Percentiles rank a stretch among this genome's conserved stretches.
phyloP scores from a whole-genome alignment of 805 yeast species.

The Saturnispora mendoncae region DNA sequence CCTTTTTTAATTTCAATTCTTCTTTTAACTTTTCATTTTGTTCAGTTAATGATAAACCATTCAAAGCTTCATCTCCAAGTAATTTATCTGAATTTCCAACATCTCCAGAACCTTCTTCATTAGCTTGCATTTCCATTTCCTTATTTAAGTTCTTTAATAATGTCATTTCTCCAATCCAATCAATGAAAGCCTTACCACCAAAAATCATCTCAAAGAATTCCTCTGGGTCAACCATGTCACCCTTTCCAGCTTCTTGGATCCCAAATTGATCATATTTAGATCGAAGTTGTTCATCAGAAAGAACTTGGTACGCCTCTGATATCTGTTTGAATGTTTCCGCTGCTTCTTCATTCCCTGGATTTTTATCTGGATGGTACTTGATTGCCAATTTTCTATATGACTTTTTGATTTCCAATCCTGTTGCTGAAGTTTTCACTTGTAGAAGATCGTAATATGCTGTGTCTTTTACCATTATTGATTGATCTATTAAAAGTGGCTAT shows the following conservation, averaged over 20 bases:
- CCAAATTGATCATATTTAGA: constrained; percentile 78
- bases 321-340: constrained; percentile 76
- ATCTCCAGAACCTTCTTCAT: constrained; percentile 35
- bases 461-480: constrained; percentile 63
- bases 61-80: constrained; percentile 23
- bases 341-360: constrained; percentile 89
- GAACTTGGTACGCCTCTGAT: constrained; percentile 66
- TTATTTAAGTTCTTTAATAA: constrained; percentile 55
- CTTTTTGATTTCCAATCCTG: constrained; percentile 77
- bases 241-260: constrained; percentile 40
- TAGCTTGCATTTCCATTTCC: constrained; percentile 40
- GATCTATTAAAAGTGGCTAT: no score
- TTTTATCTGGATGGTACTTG: constrained; percentile 89
- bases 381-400: constrained; percentile 90
- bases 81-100: constrained; percentile 26
- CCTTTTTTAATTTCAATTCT: constrained; percentile 30
- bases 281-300: constrained; percentile 65
- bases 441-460: constrained; percentile 79
- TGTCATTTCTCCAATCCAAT: constrained; percentile 72
- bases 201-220: constrained; percentile 79
- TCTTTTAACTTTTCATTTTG: constrained; percentile 25
- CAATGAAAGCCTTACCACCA: constrained; percentile 73
- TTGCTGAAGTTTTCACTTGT: constrained; percentile 60
- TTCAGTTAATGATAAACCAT: constrained; percentile 18
- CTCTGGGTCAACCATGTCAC: constrained; percentile 70